A percentile compares a stretch with the other conserved stretches of the same genome.
Conservation (phyloP, 768 basidiomycete genomes). For the Fomitopsis pulvina region DNA sequence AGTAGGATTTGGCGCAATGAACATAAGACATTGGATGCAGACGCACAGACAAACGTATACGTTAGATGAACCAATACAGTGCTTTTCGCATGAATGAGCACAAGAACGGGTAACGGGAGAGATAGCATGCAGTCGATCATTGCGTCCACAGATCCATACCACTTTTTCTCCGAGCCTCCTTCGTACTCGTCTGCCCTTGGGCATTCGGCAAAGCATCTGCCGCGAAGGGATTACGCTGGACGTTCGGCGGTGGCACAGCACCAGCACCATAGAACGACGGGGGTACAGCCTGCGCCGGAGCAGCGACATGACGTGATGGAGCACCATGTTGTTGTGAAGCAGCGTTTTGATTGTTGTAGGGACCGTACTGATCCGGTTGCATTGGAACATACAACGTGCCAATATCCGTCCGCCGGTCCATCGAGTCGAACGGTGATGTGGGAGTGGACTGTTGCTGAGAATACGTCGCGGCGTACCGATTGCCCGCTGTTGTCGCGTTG, state of each 20-base stretch:
- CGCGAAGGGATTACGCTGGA: constrained; percentile 30
- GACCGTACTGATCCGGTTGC: constrained; percentile 74
- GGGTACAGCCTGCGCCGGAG: constrained; percentile 44
- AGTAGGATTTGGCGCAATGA: background rate
- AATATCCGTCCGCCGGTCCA: constrained; percentile 59
- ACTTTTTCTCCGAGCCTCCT: constrained; percentile 54
- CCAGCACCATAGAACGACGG: constrained; percentile 68
- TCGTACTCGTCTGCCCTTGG: constrained; percentile 35
- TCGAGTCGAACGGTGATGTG: constrained; percentile 40
- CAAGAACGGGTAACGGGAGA: background rate
- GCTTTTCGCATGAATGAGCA: background rate
- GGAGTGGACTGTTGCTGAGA: constrained; percentile 31
- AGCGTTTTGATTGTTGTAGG: constrained; percentile 39
- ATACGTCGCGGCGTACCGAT: constrained; percentile 57
- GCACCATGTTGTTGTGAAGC: constrained; percentile 22
- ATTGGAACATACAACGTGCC: constrained; percentile 71
- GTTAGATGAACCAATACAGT: background rate
- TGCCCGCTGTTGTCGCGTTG: constrained; percentile 43
- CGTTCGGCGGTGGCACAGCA: constrained; percentile 43
- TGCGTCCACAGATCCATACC: constrained; percentile 74
- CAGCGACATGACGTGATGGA: constrained; percentile 39
- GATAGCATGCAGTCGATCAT: constrained; percentile 30
- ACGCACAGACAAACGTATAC: background rate
- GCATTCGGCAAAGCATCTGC: constrained; percentile 16
- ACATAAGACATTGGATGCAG: background rate